Evolutionary conservation across 2,329 filamentous ascomycete genomes (phyloP), one percentile per base, ranked within the genome.

Genomic region (Fusarium coffeatum): DNA sequence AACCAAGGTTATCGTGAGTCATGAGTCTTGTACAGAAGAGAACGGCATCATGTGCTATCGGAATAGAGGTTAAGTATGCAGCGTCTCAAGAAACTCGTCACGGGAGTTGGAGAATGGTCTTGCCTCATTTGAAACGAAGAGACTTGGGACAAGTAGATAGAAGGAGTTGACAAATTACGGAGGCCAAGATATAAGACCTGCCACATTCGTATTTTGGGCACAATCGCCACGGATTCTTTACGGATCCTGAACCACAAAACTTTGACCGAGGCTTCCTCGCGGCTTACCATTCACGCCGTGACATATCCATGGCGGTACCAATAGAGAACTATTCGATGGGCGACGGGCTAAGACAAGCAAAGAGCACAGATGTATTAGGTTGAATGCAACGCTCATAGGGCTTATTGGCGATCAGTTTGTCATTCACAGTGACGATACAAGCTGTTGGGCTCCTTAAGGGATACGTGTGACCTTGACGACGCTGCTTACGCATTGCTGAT

Each of bases 401-500:
- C 6, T 37, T n/a, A 37, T 6, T 34, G 32, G 8, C 16, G n/a
- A n/a, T n/a, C 16, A 9, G 16, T 6, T 37, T 37, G 16, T 6
- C 9, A 18, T 11, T 10, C 0, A 34, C 5, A 18, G 16, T 18
- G 8, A 34, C 16, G 5, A 34, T 18, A 18, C 32, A n/a, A 10
- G 16, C 5, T 11, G 12, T 12, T 48, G 53, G 22, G n/a, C 23
- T 2, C 40, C 23, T 4, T 16, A 25, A 12, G 15, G 1, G 30
- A 25, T 0, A 20, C 16, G 3, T 1, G 16, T 7, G 9, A 5
- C 2, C 0, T n/a, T 5, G 30, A 59, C 8, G 23, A 46, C 20
- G 41, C 23, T 30, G 41, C 56, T 37, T 56, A 56, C 30, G 16
- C 42, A 22, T 15, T 25, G 22, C 16, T 56, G 25, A 46, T 59